Evolutionary conservation across 75 land plant genomes (phyloP).

Genomic region (Azolla pinnata): DNA sequence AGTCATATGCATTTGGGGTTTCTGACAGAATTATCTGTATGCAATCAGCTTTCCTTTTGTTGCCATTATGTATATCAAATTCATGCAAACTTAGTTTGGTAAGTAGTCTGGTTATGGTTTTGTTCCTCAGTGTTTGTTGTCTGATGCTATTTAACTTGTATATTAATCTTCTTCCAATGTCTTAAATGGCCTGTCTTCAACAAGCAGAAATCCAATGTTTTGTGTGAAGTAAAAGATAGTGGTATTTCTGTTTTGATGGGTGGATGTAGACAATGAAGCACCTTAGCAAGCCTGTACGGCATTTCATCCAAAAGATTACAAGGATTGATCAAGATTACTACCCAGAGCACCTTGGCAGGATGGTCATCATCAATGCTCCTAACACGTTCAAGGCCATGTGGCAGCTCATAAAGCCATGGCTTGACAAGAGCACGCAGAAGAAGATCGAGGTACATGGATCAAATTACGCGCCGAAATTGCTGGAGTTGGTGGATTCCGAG

Average conservation of each 20-base stretch:
- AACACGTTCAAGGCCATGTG: conserved; percentile 38
- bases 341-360: conserved; percentile 34
- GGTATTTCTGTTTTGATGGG: not conserved
- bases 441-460: conserved; percentile 37
- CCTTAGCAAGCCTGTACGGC: conserved; percentile 38
- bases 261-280: conserved; percentile 41
- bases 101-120: too few species aligned
- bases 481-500: conserved; percentile 28
- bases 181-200: too few species aligned
- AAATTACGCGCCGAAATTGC: conserved; percentile 24
- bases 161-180: too few species aligned
- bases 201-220: not conserved
- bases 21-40: too few species aligned
- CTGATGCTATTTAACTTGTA: too few species aligned
- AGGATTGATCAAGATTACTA: conserved; percentile 36
- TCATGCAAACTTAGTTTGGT: too few species aligned
- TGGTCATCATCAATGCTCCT: conserved; percentile 37
- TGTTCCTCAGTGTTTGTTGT: too few species aligned
- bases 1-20: not conserved
- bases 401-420: conserved; percentile 41
- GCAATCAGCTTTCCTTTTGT: too few species aligned
- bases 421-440: conserved; percentile 37
- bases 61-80: too few species aligned
- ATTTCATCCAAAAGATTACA: conserved; percentile 34
- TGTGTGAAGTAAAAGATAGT: not conserved